Percentiles rank a stretch among this genome's conserved stretches.
Conservation (phyloP, 768 basidiomycete genomes). For the Plicaturopsis crispa region DNA sequence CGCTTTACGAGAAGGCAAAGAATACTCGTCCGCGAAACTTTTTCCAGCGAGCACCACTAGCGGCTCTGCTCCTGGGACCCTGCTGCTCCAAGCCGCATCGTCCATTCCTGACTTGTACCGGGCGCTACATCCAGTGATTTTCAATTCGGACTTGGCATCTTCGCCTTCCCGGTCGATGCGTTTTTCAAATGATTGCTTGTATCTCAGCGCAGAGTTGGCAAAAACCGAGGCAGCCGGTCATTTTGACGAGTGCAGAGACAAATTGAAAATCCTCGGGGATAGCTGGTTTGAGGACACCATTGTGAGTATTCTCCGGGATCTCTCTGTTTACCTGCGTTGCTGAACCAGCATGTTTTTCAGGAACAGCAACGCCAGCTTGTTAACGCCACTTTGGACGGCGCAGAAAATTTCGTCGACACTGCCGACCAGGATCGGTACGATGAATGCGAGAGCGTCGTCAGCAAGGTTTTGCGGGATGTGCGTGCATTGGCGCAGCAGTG, state of each 20-base stretch:
- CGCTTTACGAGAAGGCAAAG: constrained; percentile 58
- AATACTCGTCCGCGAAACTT: constrained; percentile 50
- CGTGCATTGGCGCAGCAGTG: constrained; percentile 55
- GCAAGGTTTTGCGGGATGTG: constrained; percentile 53
- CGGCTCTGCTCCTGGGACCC: constrained; percentile 37
- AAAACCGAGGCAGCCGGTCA: constrained; percentile 28
- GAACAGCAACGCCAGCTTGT: constrained; percentile 38
- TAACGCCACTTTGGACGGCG: constrained; percentile 40
- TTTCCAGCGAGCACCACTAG: constrained; percentile 32
- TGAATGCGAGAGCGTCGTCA: constrained; percentile 66
- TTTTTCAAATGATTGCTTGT: constrained; percentile 77
- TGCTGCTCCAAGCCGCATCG: constrained; percentile 54
- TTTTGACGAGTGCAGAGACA: constrained; percentile 41
- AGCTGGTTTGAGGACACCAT: constrained; percentile 68
- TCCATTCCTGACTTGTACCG: constrained; percentile 73
- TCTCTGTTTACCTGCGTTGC: too few relatives aligned
- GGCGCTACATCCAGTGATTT: constrained; percentile 67
- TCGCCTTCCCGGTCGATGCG: constrained; percentile 55
- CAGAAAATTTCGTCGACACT: constrained; percentile 62
- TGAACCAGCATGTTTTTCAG: too few relatives aligned
- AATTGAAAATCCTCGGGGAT: constrained; percentile 49
- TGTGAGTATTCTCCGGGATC: constrained; percentile 33
- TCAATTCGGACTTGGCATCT: constrained; percentile 34
- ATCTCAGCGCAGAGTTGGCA: constrained; percentile 49
- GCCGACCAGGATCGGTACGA: constrained; percentile 70